Base-by-base conservation (phyloP, 2,329 filamentous ascomycete genomes). In the Botrytis tulipae region DNA sequence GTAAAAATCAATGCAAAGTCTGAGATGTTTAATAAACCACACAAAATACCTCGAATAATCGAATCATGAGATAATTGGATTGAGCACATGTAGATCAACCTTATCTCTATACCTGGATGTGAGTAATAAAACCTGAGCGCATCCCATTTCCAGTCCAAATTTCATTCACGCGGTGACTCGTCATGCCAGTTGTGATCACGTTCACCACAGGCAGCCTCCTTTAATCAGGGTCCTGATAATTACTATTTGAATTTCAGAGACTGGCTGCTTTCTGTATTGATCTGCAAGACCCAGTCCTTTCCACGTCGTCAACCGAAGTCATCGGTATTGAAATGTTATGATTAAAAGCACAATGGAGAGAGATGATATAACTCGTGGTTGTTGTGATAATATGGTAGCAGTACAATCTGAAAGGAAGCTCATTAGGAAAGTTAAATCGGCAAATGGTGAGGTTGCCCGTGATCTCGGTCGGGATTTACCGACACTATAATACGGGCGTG, bases 401-500 rank as follows among this genome's bases (percentile, higher is more conserved):
- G 35, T 35, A 61, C 1, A 16, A 40, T 35, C 12, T 25, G 22
- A 14, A n/a, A 10, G 22, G 10, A 12, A 61, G 6, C 12, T 37
- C 20, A 37, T 7, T 2, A 7, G 32, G 5, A 40, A 40, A 40
- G 35, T 37, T 18, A 10, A 16, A 35, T 60, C 29, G 8, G 20
- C 20, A 22, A 14, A n/a, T 61, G 59, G 22, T 40, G 22, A 62
- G 8, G 29, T 46, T 32, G 25, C 29, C 42, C 61, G 62, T 46
- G 40, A 65, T 29, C 42, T 35, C 29, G 42, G 62, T 66, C 62
- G 62, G 62, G 29, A 66, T 4, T 66, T 66, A 44, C 62, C 63
- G 63, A 35, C 20, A 29, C 44, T 48, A 37, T 35, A 25, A 46
- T 46, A 22, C 18, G 42, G 37, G 61, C n/a, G 12, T 46, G n/a